Evolutionary conservation across 2,329 filamentous ascomycete genomes (phyloP), one percentile per base, ranked within the genome.

Genomic region (Talaromyces piceae): DNA sequence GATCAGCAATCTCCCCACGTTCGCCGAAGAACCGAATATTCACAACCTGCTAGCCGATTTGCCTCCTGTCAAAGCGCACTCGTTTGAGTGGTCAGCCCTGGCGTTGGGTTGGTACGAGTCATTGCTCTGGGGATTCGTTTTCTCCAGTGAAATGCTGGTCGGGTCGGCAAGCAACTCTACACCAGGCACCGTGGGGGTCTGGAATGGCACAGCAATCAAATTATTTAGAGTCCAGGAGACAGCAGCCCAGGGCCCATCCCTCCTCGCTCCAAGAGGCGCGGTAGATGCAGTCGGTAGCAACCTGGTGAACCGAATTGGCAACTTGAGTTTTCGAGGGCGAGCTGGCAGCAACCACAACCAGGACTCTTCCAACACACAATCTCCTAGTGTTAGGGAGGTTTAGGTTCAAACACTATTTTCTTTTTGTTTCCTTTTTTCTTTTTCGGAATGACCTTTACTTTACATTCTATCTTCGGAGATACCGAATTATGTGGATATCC

Each of bases 21-120:
- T 73, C 46, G 59, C 64, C 11, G 67, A 69, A n/a, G 71, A 74
- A 39, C 72, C 86, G 1, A 77, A 80, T 47, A 73, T 94, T 41
- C 78, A 82, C 8, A 84, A 82, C 7, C 81, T 95, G 31, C 63
- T 74, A n/a, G 63, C 68, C 0, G 89, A 95, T 43, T 80, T 87
- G 1, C 83, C 83, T 1, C 77, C 86, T 0, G 78, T 88, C 48
- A 80, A 87, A 27, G 85, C 93, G 13, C 91, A 96, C 64, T 85
- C 88, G 12, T 97, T 97, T 62, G 89, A 95, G 70, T 97, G 91
- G 91, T 91, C 90, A 3, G 84, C 88, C 0, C 75, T 95, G 28
- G 87, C 88, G 0, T 77, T 97, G 47, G 91, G 91, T 45, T 97
- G 93, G 93, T 96, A 97, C 67, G 89, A 96, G 68, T 91, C 88